Evolutionary conservation across 345 rosid genomes (phyloP).

Genomic region (Dipteronia dyeriana): DNA sequence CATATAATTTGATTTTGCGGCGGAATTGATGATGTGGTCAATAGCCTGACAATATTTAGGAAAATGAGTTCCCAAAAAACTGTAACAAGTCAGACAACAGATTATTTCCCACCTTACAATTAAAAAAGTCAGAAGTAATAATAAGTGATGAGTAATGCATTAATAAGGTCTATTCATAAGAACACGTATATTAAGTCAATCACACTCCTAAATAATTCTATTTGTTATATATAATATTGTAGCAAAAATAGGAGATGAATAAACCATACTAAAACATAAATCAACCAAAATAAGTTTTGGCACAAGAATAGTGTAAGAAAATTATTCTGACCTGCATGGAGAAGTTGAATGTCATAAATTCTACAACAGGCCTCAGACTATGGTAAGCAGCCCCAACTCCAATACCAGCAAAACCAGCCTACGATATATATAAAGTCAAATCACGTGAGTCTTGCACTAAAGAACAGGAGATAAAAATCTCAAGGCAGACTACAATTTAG

Average conservation of each 20-base stretch:
- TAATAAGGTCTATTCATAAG: neutral
- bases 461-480: neutral
- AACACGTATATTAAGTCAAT: neutral
- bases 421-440: constrained; percentile 26
- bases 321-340: constrained; percentile 72
- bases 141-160: neutral
- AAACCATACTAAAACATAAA: neutral
- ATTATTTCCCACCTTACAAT: neutral
- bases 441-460: neutral
- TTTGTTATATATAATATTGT: neutral
- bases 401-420: constrained; percentile 98
- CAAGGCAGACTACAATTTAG: neutral
- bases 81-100: neutral
- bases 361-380: constrained; percentile 82
- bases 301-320: neutral
- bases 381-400: constrained; percentile 96
- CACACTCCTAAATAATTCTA: neutral
- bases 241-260: neutral
- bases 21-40: constrained; percentile 88
- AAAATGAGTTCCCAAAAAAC: neutral
- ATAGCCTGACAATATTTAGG: constrained; percentile 58
- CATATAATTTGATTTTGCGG: constrained; percentile 86
- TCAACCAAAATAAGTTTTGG: neutral
- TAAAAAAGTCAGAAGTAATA: neutral
- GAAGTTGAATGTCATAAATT: constrained; percentile 96